phyloP scores from a whole-genome alignment of 73 alveolate species.

The Paramecium tetraurelia region DNA sequence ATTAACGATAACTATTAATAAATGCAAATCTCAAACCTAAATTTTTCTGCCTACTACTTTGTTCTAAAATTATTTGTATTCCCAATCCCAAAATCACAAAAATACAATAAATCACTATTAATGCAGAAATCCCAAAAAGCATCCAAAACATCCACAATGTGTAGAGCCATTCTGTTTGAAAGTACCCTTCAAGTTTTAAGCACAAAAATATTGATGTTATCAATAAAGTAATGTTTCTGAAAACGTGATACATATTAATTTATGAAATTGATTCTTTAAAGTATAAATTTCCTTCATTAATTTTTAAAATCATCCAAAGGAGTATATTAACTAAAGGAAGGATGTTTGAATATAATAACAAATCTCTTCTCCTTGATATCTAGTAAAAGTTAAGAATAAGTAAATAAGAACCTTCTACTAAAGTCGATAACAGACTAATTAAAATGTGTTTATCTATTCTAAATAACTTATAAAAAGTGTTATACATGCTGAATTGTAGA shows the following conservation, averaged over 20 bases:
- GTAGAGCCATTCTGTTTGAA: not conserved
- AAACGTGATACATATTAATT: not conserved
- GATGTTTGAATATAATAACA: not conserved
- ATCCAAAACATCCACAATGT: conserved; percentile 9
- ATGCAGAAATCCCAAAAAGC: not conserved
- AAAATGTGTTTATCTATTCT: not conserved
- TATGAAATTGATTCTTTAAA: not conserved
- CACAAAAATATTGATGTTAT: not conserved
- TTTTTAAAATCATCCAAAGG: not conserved
- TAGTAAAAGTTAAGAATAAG: not conserved
- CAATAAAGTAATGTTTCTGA: not conserved
- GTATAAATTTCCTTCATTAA: not conserved
- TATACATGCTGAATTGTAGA: not conserved
- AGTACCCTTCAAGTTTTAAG: not conserved
- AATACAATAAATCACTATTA: not conserved
- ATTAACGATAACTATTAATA: not conserved
- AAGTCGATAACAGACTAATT: not conserved
- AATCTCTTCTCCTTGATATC: not conserved
- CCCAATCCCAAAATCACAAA: not conserved
- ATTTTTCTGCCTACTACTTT: not conserved
- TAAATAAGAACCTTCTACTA: not conserved
- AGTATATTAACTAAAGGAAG: not conserved
- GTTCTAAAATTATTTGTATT: not conserved
- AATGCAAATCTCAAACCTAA: not conserved
- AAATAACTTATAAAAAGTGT: not conserved